Evolutionary conservation across 2,329 filamentous ascomycete species (phyloP).

Genomic region (Xylariaceae sp.): DNA sequence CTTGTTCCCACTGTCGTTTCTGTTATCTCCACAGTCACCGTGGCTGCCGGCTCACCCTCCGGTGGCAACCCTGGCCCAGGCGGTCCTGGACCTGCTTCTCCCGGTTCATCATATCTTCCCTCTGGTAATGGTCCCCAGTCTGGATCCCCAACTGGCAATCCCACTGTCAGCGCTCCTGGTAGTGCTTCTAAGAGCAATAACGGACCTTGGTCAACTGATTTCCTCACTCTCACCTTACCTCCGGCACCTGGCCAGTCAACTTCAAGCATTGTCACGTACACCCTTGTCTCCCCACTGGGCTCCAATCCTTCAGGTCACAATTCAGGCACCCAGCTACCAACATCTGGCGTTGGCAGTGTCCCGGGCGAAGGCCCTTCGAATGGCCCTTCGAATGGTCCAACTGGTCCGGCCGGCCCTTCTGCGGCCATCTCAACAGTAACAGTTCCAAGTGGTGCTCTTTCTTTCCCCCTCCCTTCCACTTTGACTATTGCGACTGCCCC

Average conservation of each 20-base stretch:
- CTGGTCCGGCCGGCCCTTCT: conserved; percentile 1
- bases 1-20: conserved; percentile 29
- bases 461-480: conserved; percentile 7
- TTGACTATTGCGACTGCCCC: conserved; percentile 6
- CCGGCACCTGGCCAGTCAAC: conserved; percentile 19
- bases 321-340: conserved; percentile 8
- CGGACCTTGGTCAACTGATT: conserved; percentile 28
- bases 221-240: conserved; percentile 27
- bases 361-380: conserved; percentile 8
- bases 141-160: conserved; percentile 22
- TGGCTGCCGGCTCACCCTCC: conserved; percentile 19
- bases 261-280: conserved; percentile 24
- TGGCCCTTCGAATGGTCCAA: conserved; percentile 1
- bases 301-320: conserved; percentile 7
- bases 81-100: conserved; percentile 14
- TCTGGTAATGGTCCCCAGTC: conserved; percentile 18
- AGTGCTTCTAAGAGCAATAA: conserved; percentile 14
- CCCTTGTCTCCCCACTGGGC: conserved; percentile 23
- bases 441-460: conserved; percentile 6
- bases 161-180: conserved; percentile 19
- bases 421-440: not conserved
- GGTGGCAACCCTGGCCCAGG: conserved; percentile 18
- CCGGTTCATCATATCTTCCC: conserved; percentile 16
- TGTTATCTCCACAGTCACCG: conserved; percentile 31
- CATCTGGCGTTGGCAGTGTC: conserved; percentile 12